A percentile compares a stretch with the other conserved stretches of the same genome.
phyloP scores from a whole-genome alignment of 225 moss, liverwort and hornwort species.

The Antitrichia curtipendula region DNA sequence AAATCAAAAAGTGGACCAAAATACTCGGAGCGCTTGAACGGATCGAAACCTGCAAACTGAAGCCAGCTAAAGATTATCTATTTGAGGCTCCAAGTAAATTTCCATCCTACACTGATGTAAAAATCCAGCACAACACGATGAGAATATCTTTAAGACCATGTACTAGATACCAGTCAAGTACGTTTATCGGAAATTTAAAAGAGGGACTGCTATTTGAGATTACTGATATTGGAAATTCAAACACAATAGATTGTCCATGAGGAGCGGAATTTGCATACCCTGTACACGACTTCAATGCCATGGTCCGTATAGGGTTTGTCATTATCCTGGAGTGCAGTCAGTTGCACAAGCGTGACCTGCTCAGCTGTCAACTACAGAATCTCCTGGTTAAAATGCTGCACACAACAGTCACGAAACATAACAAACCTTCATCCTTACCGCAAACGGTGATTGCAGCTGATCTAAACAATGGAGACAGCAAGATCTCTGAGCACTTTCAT shows the following conservation, averaged over 20 bases:
- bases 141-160: not conserved
- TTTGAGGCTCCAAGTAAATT: not conserved
- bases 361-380: conserved; percentile 91
- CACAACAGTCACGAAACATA: not conserved
- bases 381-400: conserved; percentile 23
- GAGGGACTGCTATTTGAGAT: not conserved
- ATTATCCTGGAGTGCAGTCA: conserved; percentile 77
- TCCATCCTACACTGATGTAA: not conserved
- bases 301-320: conserved; percentile 87
- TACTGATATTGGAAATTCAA: not conserved
- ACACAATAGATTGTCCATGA: not conserved
- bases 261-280: conserved; percentile 30
- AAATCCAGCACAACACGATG: not conserved
- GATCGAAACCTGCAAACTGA: conserved; percentile 99
- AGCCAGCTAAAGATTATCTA: conserved; percentile 1
- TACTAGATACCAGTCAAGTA: not conserved
- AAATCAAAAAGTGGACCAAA: conserved; percentile 93
- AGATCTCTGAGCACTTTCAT: not conserved
- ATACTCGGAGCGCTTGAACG: conserved; percentile 84
- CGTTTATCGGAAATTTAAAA: not conserved
- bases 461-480: not conserved
- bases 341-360: conserved; percentile 66
- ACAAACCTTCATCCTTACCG: not conserved
- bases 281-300: conserved; percentile 96
- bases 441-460: not conserved